These are phyloP conservation scores for Phyllostachys edulis DNA, from an alignment of 176 grass and related monocot genomes.

Conservation along the genomic window DNA sequence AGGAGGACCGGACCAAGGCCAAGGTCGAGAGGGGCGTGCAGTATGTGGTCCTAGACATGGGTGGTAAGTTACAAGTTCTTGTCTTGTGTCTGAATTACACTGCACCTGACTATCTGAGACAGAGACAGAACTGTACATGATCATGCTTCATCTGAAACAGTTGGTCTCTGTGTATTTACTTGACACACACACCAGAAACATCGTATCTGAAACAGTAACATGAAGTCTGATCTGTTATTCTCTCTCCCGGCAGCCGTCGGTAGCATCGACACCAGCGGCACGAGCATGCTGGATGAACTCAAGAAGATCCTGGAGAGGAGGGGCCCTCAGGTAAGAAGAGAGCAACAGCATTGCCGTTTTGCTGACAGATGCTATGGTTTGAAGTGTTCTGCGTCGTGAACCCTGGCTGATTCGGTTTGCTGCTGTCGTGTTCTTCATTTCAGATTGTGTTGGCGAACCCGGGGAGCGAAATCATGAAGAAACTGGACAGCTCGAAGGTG, in stretches of 20 bases:
- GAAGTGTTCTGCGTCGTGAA: conserved; percentile 2
- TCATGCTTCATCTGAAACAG: not conserved
- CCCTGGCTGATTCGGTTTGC: not conserved
- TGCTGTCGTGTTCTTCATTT: not conserved
- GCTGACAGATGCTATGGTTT: not conserved
- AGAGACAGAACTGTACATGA: not conserved
- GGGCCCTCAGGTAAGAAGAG: conserved; percentile 57
- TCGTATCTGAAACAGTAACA: not conserved
- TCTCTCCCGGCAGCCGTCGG: conserved; percentile 56
- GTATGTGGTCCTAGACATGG: conserved; percentile 84
- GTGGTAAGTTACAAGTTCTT: conserved; percentile 53
- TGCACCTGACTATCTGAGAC: not conserved
- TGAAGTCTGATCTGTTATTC: not conserved
- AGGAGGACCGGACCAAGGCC: conserved; percentile 59
- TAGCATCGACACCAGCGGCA: conserved; percentile 87
- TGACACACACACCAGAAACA: not conserved
- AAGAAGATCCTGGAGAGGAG: conserved; percentile 69
- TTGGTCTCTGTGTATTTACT: not conserved
- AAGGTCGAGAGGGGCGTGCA: conserved; percentile 55
- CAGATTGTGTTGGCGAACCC: conserved; percentile 88
- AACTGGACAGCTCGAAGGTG: conserved; percentile 77
- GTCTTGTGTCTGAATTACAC: not conserved
- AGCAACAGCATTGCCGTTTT: not conserved
- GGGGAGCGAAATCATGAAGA: conserved; percentile 94
- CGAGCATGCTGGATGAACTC: conserved; percentile 82